These are phyloP conservation scores for Euptelea pleiosperma DNA, from an alignment of 164 flowering plant species.

Conservation along the genomic window DNA sequence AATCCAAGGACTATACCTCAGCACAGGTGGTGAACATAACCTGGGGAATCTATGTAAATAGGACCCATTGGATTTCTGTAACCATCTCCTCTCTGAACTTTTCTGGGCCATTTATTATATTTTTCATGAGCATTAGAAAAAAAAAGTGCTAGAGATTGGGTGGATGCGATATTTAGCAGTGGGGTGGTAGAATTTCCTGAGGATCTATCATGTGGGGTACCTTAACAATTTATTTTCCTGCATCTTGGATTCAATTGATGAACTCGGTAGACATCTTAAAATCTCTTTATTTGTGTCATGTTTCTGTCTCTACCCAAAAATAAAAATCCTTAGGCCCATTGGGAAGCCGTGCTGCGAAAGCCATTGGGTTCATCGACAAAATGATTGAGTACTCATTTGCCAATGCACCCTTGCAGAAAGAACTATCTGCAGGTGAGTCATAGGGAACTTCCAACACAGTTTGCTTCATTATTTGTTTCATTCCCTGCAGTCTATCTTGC, in stretches of 20 bases:
- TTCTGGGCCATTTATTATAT: too few species aligned
- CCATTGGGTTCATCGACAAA: constrained; percentile 87
- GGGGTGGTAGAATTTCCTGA: too few species aligned
- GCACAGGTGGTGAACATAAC: not conserved
- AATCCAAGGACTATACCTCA: not conserved
- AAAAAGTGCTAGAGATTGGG: too few species aligned
- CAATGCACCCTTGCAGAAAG: constrained; percentile 90
- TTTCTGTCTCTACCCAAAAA: not conserved
- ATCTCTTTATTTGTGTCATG: not conserved
- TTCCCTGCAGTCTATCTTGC: too few species aligned
- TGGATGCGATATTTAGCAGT: too few species aligned
- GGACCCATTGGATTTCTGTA: not conserved
- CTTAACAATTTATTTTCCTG: not conserved
- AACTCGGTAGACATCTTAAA: too few species aligned
- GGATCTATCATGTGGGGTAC: too few species aligned
- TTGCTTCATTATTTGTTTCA: not conserved
- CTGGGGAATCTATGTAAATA: not conserved
- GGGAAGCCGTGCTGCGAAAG: constrained; percentile 93
- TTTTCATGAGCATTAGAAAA: too few species aligned
- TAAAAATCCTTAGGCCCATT: constrained; percentile 60
- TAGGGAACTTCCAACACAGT: not conserved
- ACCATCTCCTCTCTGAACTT: not conserved
- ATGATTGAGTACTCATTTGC: constrained; percentile 83
- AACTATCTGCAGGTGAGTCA: constrained; percentile 64
- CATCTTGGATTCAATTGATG: too few species aligned